phyloP scores from a whole-genome alignment of 2,329 filamentous ascomycete species.

The Fusarium xyrophilum region DNA sequence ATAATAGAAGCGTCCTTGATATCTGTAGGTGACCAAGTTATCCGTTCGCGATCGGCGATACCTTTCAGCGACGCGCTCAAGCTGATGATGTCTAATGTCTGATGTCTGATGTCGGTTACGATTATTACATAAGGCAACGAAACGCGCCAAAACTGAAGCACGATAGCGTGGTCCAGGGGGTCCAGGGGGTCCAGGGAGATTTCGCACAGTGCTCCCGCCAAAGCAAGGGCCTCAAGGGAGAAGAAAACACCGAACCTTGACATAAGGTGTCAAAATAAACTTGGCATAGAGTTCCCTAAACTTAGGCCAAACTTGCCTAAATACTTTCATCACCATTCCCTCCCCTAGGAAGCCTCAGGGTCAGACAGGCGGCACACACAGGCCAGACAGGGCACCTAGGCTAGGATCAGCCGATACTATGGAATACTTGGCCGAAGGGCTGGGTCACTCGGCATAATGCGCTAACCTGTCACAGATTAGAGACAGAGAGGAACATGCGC shows the following conservation, averaged over 20 bases:
- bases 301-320: no score
- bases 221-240: neutral
- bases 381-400: no score
- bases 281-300: no score
- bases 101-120: constrained; percentile 16
- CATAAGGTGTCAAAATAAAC: no score
- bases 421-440: constrained; percentile 21
- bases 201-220: constrained; percentile 17
- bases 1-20: neutral
- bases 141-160: constrained; percentile 12
- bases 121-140: constrained; percentile 12
- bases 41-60: constrained; percentile 17
- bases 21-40: neutral
- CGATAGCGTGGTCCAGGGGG: neutral
- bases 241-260: no score
- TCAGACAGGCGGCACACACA: neutral
- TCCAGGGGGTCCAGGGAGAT: neutral
- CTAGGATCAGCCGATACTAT: constrained; percentile 6
- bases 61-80: constrained; percentile 14
- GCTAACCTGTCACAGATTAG: constrained; percentile 23
- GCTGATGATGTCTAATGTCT: constrained; percentile 16
- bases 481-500: constrained; percentile 18
- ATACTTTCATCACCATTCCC: no score
- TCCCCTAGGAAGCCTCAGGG: neutral
- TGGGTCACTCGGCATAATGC: constrained; percentile 11